phyloP scores from a whole-genome alignment of 495 filamentous ascomycete species.

The Chaetomium cochliodes region DNA sequence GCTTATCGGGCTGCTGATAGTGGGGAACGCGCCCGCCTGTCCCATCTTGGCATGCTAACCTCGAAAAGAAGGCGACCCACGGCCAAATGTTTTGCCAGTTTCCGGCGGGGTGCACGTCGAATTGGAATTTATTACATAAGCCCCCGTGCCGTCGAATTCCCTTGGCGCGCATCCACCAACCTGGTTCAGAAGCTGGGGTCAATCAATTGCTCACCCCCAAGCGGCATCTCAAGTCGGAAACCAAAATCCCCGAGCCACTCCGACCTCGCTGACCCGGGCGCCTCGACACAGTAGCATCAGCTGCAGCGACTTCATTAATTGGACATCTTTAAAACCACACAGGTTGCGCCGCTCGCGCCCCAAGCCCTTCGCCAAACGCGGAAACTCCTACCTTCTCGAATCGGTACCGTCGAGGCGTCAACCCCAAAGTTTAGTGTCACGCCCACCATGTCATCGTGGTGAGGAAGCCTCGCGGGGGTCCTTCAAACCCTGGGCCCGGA shows the following conservation, averaged over 20 bases:
- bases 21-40: background rate
- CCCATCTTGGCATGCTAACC: background rate
- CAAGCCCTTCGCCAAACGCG: conserved; percentile 2
- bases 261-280: conserved; percentile 5
- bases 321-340: background rate
- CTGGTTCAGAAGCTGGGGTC: background rate
- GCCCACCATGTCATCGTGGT: background rate
- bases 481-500: conserved; percentile 11
- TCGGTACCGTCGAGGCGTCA: background rate
- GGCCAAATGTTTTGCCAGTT: conserved; percentile 27
- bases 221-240: background rate
- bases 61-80: conserved; percentile 1
- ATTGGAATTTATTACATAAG: background rate
- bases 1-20: conserved; percentile 22
- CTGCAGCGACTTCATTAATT: conserved; percentile 4
- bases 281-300: background rate
- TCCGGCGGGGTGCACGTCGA: conserved; percentile 18
- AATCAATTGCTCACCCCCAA: background rate
- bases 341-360: background rate
- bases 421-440: background rate
- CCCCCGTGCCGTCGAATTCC: background rate
- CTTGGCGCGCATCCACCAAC: conserved; percentile 15
- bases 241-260: conserved; percentile 4
- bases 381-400: conserved; percentile 3
- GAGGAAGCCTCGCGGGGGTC: background rate